Evolutionary conservation across 2,329 filamentous ascomycete species (phyloP), one percentile per base, ranked within the genome.

Genomic region (Orbilia javanica): DNA sequence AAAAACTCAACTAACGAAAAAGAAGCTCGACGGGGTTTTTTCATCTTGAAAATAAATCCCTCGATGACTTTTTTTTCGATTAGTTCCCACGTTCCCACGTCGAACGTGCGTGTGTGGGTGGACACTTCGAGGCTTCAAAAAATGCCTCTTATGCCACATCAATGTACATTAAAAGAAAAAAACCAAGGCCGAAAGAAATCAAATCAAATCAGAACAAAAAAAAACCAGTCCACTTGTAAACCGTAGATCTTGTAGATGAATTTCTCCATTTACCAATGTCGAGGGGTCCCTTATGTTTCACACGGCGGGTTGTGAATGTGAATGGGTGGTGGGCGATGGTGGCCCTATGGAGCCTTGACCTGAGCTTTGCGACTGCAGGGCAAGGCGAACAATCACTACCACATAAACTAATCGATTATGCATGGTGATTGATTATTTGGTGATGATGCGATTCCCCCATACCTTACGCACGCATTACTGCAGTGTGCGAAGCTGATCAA

Each of bases 191-290:
- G 25, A 66, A 48, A 70, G 42, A 70, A 73, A 55, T 65, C 34
- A 73, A 65, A 73, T 27, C 20, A 42, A 60, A 60, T 36, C 29
- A 57, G 15, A 57, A 57, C 29, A 18, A 39, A 25, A 39, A 25
- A 57, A 34, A 42, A 46, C 22, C 22, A 31, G 27, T 18, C 62
- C 57, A 66, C 70, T 36, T 3, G 34, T 39, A 3, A 67, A 65
- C 52, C 57, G 66, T 48, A 70, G 73, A 77, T 77, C 66, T 62
- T 63, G 73, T 68, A 71, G 60, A 77, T 77, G 66, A 77, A 71
- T 70, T 69, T 29, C 57, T 64, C 20, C 8, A 62, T 71, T 57
- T 55, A 36, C 57, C 29, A 71, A 1, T 57, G 66, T 76, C 65
- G 63, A 65, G 55, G 53, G 52, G 18, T 25, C n/a, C 42, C 63